Evolutionary conservation across 106 monocot species (phyloP).

Genomic region (Cymbidium sinense): DNA sequence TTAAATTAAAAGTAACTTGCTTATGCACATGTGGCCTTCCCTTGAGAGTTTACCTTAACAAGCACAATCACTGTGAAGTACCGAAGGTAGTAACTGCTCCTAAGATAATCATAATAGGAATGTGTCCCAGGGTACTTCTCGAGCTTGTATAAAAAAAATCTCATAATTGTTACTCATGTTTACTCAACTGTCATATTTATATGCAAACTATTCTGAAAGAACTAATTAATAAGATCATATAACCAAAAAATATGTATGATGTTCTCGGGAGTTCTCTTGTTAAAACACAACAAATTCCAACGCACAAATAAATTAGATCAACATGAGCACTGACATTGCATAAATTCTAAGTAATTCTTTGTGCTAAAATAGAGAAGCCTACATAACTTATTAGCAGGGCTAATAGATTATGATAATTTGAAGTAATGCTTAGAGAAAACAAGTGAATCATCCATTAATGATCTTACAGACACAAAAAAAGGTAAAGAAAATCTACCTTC

Average conservation of each 20-base stretch:
- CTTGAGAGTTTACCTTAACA: no score
- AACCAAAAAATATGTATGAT: not conserved
- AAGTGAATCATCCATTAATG: not conserved
- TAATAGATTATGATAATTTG: not conserved
- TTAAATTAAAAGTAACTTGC: no score
- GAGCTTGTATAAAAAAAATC: no score
- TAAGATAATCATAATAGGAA: no score
- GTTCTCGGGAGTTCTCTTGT: not conserved
- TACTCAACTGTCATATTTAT: no score
- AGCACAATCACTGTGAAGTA: no score
- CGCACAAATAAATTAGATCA: not conserved
- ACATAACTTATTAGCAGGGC: not conserved
- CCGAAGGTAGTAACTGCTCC: no score
- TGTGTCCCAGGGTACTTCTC: no score
- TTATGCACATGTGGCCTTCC: no score
- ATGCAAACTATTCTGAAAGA: no score
- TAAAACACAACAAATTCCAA: not conserved
- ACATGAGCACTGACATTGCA: not conserved
- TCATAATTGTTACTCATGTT: no score
- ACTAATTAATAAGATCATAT: no score
- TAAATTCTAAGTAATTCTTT: not conserved
- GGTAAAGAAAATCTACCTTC: not conserved
- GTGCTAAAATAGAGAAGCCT: not conserved
- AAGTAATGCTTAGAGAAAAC: not conserved
- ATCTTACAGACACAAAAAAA: not conserved